Percentiles rank a stretch among this genome's conserved stretches.
Conservation (phyloP, 345 rosid genomes). For the Dimocarpus longan region DNA sequence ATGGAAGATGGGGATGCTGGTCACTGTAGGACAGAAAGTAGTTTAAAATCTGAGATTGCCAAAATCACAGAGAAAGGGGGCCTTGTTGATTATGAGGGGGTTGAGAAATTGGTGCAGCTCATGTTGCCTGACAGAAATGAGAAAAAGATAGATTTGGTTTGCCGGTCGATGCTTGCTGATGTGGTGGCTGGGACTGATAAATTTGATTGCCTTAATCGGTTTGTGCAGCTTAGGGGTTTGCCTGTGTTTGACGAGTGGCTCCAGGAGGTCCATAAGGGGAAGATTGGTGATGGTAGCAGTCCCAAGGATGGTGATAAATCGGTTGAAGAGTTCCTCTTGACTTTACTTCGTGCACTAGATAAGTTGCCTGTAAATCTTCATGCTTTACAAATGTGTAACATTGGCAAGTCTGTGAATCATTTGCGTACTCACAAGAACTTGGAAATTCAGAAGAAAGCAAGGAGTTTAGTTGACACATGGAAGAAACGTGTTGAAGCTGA, state of each 20-base stretch:
- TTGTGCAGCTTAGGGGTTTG: conserved; percentile 84
- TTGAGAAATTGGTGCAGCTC: conserved; percentile 77
- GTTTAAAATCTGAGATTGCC: conserved; percentile 63
- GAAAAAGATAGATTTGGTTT: conserved; percentile 65
- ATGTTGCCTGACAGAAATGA: conserved; percentile 71
- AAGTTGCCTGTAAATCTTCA: conserved; percentile 89
- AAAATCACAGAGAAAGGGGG: conserved; percentile 83
- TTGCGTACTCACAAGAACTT: conserved; percentile 72
- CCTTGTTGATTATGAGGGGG: conserved; percentile 73
- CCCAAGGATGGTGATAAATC: conserved; percentile 67
- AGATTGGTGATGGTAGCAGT: conserved; percentile 65
- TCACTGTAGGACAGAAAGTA: conserved; percentile 50
- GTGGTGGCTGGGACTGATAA: conserved; percentile 82
- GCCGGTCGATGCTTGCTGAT: conserved; percentile 67
- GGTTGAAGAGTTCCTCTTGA: conserved; percentile 71
- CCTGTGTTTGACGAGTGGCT: conserved; percentile 95
- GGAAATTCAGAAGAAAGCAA: conserved; percentile 88
- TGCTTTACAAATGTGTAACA: conserved; percentile 85
- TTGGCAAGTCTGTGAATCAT: conserved; percentile 92
- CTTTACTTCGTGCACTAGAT: conserved; percentile 84
- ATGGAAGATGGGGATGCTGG: conserved; percentile 68
- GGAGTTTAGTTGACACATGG: conserved; percentile 94
- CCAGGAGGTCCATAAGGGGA: conserved; percentile 91
- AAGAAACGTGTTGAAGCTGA: conserved; percentile 96
- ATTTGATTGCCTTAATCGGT: conserved; percentile 70